Base-by-base conservation (phyloP, 345 rosid genomes). In the Carallia pectinifolia region DNA sequence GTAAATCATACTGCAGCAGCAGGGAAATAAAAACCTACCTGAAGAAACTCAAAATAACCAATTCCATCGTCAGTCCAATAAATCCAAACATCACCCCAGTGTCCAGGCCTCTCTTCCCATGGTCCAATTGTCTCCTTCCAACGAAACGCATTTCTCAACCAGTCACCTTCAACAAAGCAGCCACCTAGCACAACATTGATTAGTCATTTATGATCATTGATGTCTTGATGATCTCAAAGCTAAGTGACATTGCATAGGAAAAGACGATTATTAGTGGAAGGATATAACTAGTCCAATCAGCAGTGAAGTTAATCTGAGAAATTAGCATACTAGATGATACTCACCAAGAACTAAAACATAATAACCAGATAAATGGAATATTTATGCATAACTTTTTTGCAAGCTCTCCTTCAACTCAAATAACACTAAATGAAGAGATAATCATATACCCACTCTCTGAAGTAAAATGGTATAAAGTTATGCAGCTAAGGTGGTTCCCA, bases 51-150 rank as follows among this genome's bases (percentile, higher is more conserved):
- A 10, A 81, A 89, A 73, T 88, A 66, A 72, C 98, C 99, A 58
- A 92, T 85, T 27, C 96, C 99, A 75, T 92, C 98, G 80, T 92
- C 98, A 0, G 98, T 95, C 99, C 97, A 95, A 50, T 95, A 95
- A 82, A 60, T 87, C 98, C 98, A 95, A 81, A 95, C 99, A 75
- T 92, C 99, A 68, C 97, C 97, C 71, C 86, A 95, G 71, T 92
- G 99, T 40, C 99, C 97, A 1, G 99, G 92, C 85, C 99, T 90
- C 83, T 95, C 96, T 77, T 92, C 98, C 99, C 97, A 95, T 13
- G 98, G 94, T 61, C 99, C 99, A 54, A 92, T 67, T 13, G 87
- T 85, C 80, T 85, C 88, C 82, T 95, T 90, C 99, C 99, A 95
- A 53, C 97, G 94, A 71, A 90, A 95, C 27, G 99, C 98, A 79